Evolutionary conservation across 2,329 filamentous ascomycete genomes (phyloP), one percentile per base, ranked within the genome.

Genomic region (Seiridium cupressi): DNA sequence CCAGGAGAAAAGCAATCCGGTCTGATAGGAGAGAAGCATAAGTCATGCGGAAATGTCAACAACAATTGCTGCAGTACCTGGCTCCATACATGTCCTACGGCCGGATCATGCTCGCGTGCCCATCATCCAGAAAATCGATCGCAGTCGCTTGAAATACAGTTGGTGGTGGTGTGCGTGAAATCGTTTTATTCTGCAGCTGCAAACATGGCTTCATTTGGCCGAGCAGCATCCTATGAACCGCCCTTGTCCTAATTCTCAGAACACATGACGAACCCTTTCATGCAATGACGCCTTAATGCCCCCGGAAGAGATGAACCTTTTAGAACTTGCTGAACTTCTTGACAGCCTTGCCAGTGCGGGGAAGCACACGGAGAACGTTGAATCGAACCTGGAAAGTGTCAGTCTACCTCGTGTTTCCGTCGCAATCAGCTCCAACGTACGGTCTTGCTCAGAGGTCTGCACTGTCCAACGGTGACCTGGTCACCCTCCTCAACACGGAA

Each of bases 401-500:
- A 60, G 58, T 44, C 7, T 26, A 26, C 18, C 18, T 18, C 35
- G 36, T 54, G 11, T 36, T 8, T 7, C 47, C 35, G 18, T 8
- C 35, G 6, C 6, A 34, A 54, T 54, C 51, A 10, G 9, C 5
- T 57, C n/a, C 55, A 34, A 58, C 55, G 42, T 59, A 99, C 96
- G 80, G 95, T 99, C 92, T 99, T 99, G 91, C 89, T 93, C 76
- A 99, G 88, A 77, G 95, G 95, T 82, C 95, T 88, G 92, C 95
- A 99, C 87, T 99, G 95, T 84, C 95, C 95, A 81, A 99, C 94
- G 74, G 94, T 97, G 75, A 99, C 96, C 85, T 94, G 90, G 84
- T 99, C 95, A 89, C 95, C 96, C 80, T 98, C 94, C 86, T 96
- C 91, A 74, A 98, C 93, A 97, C 95, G 95, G 93, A 99, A 99